Conservation (phyloP, 2,329 filamentous ascomycete genomes). For the Fusarium coffeatum region DNA sequence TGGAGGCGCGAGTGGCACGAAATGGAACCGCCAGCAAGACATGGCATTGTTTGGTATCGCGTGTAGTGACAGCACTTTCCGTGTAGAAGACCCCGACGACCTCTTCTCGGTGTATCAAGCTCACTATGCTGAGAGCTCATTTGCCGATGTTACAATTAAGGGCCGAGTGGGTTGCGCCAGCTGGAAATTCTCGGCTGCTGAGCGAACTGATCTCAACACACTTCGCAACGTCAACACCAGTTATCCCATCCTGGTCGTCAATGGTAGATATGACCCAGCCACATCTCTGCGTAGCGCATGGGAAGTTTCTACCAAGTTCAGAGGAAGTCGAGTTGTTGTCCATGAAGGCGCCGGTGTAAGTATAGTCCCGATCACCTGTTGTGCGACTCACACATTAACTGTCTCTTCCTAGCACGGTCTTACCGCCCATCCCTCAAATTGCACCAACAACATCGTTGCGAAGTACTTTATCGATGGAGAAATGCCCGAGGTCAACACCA, state of each 20-base stretch:
- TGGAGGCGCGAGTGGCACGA: neutral
- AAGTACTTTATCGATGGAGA: neutral
- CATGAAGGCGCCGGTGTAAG: constrained; percentile 17
- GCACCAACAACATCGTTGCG: neutral
- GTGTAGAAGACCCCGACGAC: neutral
- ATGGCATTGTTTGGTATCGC: neutral
- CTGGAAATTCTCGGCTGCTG: constrained; percentile 1
- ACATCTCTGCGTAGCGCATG: neutral
- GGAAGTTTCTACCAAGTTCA: neutral
- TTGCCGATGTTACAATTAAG: neutral
- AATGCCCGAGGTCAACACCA: constrained; percentile 5
- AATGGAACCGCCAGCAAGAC: neutral
- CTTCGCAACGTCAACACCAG: constrained; percentile 4
- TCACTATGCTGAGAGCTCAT: neutral
- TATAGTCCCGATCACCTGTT: neutral
- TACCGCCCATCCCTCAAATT: neutral
- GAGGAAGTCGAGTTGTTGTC: constrained; percentile 7
- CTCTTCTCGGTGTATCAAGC: constrained; percentile 18
- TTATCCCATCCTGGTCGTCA: neutral
- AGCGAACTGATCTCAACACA: neutral
- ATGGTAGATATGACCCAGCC: neutral
- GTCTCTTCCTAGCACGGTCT: neutral
- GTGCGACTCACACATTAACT: neutral
- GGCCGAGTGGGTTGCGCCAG: neutral
- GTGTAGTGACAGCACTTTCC: neutral